Percentiles rank a stretch among this genome's conserved stretches.
Evolutionary conservation across 1,139 yeast species (phyloP).

Genomic region (Geotrichum macrosporum): DNA sequence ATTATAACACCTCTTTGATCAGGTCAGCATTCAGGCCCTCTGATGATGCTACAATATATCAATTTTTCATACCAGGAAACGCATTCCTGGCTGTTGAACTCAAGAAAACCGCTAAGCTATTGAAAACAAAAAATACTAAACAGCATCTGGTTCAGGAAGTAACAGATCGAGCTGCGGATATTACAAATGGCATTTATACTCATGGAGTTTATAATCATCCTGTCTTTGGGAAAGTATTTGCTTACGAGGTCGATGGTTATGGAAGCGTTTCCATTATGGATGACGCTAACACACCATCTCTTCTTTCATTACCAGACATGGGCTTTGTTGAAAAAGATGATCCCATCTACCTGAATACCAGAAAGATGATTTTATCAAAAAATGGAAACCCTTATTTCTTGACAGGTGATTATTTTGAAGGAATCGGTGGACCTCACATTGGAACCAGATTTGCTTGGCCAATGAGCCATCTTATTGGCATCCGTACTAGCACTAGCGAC

Average conservation of each 20-base stretch:
- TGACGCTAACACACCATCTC: constrained; percentile 85
- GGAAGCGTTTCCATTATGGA: constrained; percentile 77
- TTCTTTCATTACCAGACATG: constrained; percentile 74
- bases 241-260: constrained; percentile 86
- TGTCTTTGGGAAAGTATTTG: constrained; percentile 68
- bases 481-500: constrained; percentile 71
- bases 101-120: constrained; percentile 34
- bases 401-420: constrained; percentile 58
- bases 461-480: constrained; percentile 69
- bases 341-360: constrained; percentile 67
- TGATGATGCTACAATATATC: constrained; percentile 80
- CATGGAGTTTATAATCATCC: constrained; percentile 67
- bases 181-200: constrained; percentile 55
- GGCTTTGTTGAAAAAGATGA: constrained; percentile 57
- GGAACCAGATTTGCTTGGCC: constrained; percentile 88
- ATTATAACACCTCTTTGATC: constrained; percentile 61
- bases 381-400: constrained; percentile 75
- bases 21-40: constrained; percentile 89
- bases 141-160: constrained; percentile 33
- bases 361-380: constrained; percentile 67
- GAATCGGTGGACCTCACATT: constrained; percentile 88
- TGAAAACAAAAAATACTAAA: constrained; percentile 22
- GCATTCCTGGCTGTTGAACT: constrained; percentile 71
- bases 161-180: constrained; percentile 42
- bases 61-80: constrained; percentile 81